A percentile compares a stretch with the other conserved stretches of the same genome.
Conservation (phyloP, 2,329 filamentous ascomycete species). For the Venturia asperata region DNA sequence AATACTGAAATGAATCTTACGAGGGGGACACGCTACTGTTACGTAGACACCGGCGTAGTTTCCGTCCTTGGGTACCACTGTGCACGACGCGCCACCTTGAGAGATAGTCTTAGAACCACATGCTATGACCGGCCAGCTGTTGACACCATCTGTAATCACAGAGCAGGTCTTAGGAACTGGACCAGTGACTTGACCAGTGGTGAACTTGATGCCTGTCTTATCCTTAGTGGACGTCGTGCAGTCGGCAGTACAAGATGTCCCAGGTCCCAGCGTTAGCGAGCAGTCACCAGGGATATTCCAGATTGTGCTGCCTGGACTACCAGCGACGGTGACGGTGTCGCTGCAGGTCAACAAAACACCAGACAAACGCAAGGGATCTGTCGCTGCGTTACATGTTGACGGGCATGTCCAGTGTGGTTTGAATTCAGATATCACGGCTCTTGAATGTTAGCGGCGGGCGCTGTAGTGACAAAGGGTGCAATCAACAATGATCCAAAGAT, state of each 20-base stretch:
- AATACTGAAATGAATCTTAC: background rate
- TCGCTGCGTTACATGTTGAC: background rate
- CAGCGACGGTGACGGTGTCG: background rate
- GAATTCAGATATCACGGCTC: background rate
- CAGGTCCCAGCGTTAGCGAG: background rate
- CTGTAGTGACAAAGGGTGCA: background rate
- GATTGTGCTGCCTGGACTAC: background rate
- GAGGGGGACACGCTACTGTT: background rate
- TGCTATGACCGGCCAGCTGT: background rate
- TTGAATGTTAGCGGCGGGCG: background rate
- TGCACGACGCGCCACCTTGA: background rate
- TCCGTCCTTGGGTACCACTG: background rate
- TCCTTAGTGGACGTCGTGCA: background rate
- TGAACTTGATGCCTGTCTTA: background rate
- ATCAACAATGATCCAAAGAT: background rate
- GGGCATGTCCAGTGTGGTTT: background rate
- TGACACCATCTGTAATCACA: background rate
- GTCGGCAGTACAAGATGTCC: background rate
- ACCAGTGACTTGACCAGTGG: background rate
- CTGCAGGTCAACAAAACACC: background rate
- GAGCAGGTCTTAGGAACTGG: background rate
- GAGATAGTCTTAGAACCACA: background rate
- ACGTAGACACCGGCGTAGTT: slow-evolving; percentile 1
- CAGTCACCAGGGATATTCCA: background rate
- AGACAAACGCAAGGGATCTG: background rate